Evolutionary conservation across 805 yeast species (phyloP), one percentile per base, ranked within the genome.

Genomic region (Yamadazyma sp.): DNA sequence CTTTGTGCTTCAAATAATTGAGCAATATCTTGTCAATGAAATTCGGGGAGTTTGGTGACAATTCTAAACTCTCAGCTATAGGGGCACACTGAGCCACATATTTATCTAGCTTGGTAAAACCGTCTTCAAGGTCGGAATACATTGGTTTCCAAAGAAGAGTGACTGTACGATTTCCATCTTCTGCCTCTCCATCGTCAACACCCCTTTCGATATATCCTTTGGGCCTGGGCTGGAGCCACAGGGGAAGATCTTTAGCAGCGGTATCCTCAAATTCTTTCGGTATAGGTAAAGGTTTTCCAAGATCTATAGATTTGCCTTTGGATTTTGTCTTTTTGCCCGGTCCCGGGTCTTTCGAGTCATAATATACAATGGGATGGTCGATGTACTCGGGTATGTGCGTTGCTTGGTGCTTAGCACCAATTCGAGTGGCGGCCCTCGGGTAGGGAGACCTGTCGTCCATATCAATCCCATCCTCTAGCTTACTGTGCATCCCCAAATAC

Each of bases 171-270:
- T 67, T 71, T 14, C 50, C 59, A 0, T 87, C 78, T 10, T 65
- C 55, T 0, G 65, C 71, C 14, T 51, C 59, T 1, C 72, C 72
- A 14, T 73, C 78, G 50, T 81, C 84, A 3, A 76, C 79, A 1
- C 97, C 97, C 50, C 98, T 71, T 51, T 88, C 95, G 5, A 85
- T 64, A 56, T 86, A 88, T 0, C 95, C 95, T 35, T 71, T 68
- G 0, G 95, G 95, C 42, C 82, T 65, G 3, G 82, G 84, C 53
- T 83, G 90, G 20, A 86, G 61, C 95, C 95, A 87, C 0, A 71
- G 73, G 0, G 90, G 90, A 38, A 67, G 77, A 0, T 78, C 78
- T 32, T 62, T 63, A 0, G 71, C 69, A 13, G 63, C 57, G 0
- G 52, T 37, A 35, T 67, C 64, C 42, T 61, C 50, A 49, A 34